phyloP scores from a whole-genome alignment of 768 basidiomycete species.

The Inosperma sp. region DNA sequence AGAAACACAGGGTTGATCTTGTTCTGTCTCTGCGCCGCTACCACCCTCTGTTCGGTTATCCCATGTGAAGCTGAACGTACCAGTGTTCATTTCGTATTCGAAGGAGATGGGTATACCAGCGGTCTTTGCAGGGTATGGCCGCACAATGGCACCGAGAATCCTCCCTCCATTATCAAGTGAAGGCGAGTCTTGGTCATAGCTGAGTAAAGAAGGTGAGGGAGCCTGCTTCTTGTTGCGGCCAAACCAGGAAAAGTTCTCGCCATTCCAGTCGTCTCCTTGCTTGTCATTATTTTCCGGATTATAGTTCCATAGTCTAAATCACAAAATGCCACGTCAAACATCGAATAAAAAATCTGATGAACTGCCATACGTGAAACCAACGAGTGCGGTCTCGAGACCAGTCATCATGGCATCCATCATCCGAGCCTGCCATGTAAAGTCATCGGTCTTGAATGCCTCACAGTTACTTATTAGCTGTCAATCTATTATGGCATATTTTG shows the following conservation, averaged over 20 bases:
- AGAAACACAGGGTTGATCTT: constrained; percentile 9
- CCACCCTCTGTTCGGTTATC: constrained; percentile 30
- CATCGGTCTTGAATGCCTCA: constrained; percentile 64
- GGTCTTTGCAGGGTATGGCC: constrained; percentile 88
- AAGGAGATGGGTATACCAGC: constrained; percentile 77
- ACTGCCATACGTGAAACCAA: constrained; percentile 78
- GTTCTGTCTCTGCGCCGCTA: constrained; percentile 3
- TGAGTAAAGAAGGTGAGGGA: constrained; percentile 50
- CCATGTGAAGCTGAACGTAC: constrained; percentile 66
- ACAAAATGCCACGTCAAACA: not conserved
- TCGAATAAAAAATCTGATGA: not conserved
- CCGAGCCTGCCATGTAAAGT: constrained; percentile 76
- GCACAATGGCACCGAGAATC: constrained; percentile 71
- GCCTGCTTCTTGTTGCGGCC: constrained; percentile 55
- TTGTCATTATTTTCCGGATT: constrained; percentile 81
- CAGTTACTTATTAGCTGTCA: constrained; percentile 43
- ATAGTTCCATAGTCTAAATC: constrained; percentile 83
- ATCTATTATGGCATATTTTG: not conserved
- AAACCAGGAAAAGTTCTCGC: constrained; percentile 98
- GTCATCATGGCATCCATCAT: constrained; percentile 96
- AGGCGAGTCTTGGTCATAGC: constrained; percentile 55
- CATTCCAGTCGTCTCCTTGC: constrained; percentile 87
- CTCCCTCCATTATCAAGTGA: constrained; percentile 80
- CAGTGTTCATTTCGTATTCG: constrained; percentile 75
- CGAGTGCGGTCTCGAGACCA: constrained; percentile 67